A percentile compares a stretch with the other conserved stretches of the same genome.
Evolutionary conservation across 2,329 filamentous ascomycete species (phyloP).

Genomic region (Cladosporium sp.): DNA sequence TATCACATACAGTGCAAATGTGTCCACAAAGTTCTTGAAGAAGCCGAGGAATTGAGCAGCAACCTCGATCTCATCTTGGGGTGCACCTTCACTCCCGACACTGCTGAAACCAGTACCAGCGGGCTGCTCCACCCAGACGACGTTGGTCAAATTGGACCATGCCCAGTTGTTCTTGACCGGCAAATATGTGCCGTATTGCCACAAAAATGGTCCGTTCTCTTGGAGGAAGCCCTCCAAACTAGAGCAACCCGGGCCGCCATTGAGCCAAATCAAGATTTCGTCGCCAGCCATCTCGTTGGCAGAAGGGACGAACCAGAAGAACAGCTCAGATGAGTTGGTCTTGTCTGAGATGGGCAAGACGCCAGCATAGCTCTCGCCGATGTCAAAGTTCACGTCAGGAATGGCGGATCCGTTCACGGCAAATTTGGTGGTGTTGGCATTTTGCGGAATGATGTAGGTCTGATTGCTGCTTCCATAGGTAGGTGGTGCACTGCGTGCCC

Average conservation of each 20-base stretch:
- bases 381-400: conserved; percentile 33
- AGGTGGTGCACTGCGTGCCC: conserved; percentile 10
- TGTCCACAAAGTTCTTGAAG: conserved; percentile 47
- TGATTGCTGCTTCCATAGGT: conserved; percentile 18
- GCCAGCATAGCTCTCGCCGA: conserved; percentile 33
- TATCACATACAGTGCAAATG: conserved; percentile 11
- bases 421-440: conserved; percentile 41
- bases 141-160: conserved; percentile 50
- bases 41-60: conserved; percentile 41
- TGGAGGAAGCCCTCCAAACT: conserved; percentile 46
- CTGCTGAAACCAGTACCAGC: conserved; percentile 37
- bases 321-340: conserved; percentile 35
- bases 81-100: conserved; percentile 31
- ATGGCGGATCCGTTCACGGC: conserved; percentile 27
- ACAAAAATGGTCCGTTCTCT: conserved; percentile 44
- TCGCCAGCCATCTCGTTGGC: conserved; percentile 38
- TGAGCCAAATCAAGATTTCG: conserved; percentile 35
- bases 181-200: conserved; percentile 42
- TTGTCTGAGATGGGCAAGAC: conserved; percentile 30
- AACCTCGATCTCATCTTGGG: conserved; percentile 37
- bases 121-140: conserved; percentile 44
- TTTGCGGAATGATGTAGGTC: conserved; percentile 37
- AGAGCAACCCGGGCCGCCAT: conserved; percentile 44
- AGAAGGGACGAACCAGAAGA: conserved; percentile 50
- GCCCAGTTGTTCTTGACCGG: conserved; percentile 46